Percentiles rank a stretch among this genome's conserved stretches.
These are phyloP conservation scores for Ophiostoma quercus DNA, from an alignment of 2,329 filamentous ascomycete genomes.

Conservation along the genomic window DNA sequence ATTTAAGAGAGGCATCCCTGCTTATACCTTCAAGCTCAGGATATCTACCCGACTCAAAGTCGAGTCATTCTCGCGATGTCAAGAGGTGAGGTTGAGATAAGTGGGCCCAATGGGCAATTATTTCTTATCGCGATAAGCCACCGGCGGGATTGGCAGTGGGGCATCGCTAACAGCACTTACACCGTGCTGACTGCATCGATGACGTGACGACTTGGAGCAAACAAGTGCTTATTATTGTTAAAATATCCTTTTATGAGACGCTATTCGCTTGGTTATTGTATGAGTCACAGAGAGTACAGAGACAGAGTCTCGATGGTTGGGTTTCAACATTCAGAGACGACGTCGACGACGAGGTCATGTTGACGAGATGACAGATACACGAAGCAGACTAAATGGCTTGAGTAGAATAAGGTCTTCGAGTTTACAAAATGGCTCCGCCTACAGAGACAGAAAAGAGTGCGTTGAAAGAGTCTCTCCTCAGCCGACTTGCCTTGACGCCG, in stretches of 20 bases:
- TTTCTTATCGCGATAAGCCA: constrained; percentile 13
- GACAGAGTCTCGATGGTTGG: too few species aligned
- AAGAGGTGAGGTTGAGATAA: constrained; percentile 7
- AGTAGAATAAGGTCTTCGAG: too few species aligned
- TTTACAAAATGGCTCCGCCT: background rate
- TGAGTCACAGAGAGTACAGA: too few species aligned
- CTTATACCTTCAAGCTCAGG: background rate
- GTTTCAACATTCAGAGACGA: background rate
- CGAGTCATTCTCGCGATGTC: constrained; percentile 2
- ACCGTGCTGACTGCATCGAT: constrained; percentile 1
- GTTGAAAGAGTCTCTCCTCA: background rate
- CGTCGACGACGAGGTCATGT: background rate
- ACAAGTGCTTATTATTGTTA: background rate
- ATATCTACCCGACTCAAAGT: background rate
- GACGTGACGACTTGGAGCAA: background rate
- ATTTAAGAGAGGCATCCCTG: background rate
- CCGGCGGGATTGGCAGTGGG: background rate
- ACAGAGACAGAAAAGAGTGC: background rate
- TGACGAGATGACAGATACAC: background rate
- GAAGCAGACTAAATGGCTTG: background rate
- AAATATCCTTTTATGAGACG: too few species aligned
- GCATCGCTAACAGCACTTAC: background rate
- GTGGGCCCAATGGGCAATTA: background rate
- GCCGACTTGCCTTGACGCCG: background rate
- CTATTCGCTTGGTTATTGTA: too few species aligned